Evolutionary conservation across 2,329 filamentous ascomycete species (phyloP).

Genomic region (Trichoderma citrinoviride): DNA sequence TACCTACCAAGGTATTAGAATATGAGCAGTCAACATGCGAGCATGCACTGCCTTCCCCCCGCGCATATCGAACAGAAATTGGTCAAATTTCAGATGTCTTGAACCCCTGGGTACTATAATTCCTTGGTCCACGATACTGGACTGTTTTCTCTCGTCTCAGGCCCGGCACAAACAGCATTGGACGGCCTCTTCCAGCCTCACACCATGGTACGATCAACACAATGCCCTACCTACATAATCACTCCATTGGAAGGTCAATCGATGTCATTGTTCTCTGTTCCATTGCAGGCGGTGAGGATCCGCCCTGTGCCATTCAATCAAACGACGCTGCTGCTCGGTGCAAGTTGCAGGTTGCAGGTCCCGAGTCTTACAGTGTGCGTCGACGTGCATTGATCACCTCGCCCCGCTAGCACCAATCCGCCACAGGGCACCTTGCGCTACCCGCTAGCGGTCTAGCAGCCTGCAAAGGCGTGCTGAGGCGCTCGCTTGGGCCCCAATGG

Average conservation of each 20-base stretch:
- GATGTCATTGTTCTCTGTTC: too few relatives aligned
- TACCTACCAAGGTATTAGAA: too few relatives aligned
- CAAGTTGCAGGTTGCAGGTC: not conserved
- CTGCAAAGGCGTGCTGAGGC: conserved; percentile 6
- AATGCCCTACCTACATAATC: not conserved
- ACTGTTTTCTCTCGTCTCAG: not conserved
- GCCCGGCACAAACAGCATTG: not conserved
- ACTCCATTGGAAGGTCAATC: too few relatives aligned
- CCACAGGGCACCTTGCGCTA: not conserved
- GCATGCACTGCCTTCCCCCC: not conserved
- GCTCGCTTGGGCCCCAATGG: conserved; percentile 1
- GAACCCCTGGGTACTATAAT: too few relatives aligned
- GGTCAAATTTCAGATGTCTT: not conserved
- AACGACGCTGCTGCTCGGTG: not conserved
- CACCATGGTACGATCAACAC: not conserved
- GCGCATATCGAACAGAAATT: not conserved
- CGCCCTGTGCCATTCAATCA: not conserved
- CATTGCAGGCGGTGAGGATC: conserved; percentile 1
- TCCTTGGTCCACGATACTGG: too few relatives aligned
- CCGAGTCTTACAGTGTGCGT: not conserved
- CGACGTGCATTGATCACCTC: not conserved
- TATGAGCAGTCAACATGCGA: conserved; percentile 7
- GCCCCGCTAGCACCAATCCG: not conserved
- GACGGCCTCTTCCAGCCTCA: not conserved
- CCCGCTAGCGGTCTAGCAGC: conserved; percentile 4